Conservation (phyloP, 768 basidiomycete species). For the Trametes villosa region DNA sequence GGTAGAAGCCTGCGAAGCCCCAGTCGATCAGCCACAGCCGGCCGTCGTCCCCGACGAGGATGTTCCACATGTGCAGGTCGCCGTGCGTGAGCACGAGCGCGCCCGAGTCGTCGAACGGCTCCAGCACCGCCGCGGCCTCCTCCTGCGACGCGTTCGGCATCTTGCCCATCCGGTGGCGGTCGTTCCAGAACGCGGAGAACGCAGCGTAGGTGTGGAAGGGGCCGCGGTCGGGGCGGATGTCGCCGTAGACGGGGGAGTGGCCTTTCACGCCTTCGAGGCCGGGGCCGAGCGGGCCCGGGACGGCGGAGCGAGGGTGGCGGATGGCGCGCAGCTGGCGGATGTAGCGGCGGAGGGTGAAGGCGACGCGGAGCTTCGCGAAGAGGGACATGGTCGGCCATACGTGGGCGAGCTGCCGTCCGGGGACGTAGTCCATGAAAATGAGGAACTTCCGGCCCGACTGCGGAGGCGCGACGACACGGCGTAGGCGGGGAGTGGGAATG, state of each 20-base stretch:
- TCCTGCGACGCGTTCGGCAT: background rate
- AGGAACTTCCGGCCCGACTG: background rate
- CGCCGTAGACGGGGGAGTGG: slow-evolving; percentile 5
- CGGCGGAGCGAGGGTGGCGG: background rate
- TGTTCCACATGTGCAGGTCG: slow-evolving; percentile 34
- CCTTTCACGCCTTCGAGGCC: background rate
- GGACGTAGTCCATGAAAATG: slow-evolving; percentile 32
- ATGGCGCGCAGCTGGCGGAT: slow-evolving; percentile 31
- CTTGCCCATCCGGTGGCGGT: background rate
- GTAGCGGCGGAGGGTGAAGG: slow-evolving; percentile 35
- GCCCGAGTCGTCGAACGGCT: slow-evolving; percentile 18
- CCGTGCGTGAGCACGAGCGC: slow-evolving; percentile 34
- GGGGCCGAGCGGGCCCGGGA: background rate
- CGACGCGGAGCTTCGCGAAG: slow-evolving; percentile 30
- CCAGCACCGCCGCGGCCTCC: slow-evolving; percentile 4
- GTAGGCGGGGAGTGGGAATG: slow-evolving; percentile 22
- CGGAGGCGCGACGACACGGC: slow-evolving; percentile 14
- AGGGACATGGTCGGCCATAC: slow-evolving; percentile 31
- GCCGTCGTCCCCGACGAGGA: slow-evolving; percentile 33
- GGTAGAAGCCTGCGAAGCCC: slow-evolving; percentile 34
- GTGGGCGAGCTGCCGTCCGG: slow-evolving; percentile 29
- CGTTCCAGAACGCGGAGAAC: slow-evolving; percentile 2
- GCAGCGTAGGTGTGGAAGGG: slow-evolving; percentile 13
- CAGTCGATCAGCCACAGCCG: slow-evolving; percentile 40
- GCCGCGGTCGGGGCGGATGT: background rate